These are phyloP conservation scores for Pseudogymnoascus sp. DNA, from an alignment of 2,329 filamentous ascomycete species.

Conservation along the genomic window DNA sequence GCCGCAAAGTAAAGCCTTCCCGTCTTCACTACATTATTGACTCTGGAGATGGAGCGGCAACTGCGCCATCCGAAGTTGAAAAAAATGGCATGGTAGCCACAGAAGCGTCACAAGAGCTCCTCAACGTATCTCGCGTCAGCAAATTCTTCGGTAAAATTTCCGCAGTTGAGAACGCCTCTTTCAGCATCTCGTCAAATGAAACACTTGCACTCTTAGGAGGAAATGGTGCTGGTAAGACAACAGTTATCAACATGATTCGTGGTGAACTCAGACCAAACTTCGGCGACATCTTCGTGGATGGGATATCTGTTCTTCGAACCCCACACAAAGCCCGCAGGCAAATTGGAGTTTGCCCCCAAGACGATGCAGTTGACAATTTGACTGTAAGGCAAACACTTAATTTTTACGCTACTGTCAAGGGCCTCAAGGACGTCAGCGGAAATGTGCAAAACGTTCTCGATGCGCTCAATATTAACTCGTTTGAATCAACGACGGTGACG, in stretches of 20 bases:
- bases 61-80: slow-evolving; percentile 19
- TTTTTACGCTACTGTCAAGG: slow-evolving; percentile 29
- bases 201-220: slow-evolving; percentile 59
- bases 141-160: slow-evolving; percentile 52
- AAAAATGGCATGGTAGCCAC: slow-evolving; percentile 28
- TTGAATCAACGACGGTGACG: slow-evolving; percentile 21
- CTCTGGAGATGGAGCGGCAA: slow-evolving; percentile 22
- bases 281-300: slow-evolving; percentile 55
- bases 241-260: slow-evolving; percentile 57
- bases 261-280: slow-evolving; percentile 50
- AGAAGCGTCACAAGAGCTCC: slow-evolving; percentile 29
- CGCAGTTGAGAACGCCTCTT: slow-evolving; percentile 57
- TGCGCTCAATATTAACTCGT: slow-evolving; percentile 22
- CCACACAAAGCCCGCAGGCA: slow-evolving; percentile 20
- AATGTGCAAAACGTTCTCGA: neutral
- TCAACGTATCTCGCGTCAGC: slow-evolving; percentile 56
- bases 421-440: slow-evolving; percentile 22
- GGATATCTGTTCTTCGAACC: slow-evolving; percentile 40
- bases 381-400: slow-evolving; percentile 29
- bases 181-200: slow-evolving; percentile 51
- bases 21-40: slow-evolving; percentile 23
- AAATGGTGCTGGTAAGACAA: slow-evolving; percentile 59
- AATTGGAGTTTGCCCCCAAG: slow-evolving; percentile 31
- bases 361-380: slow-evolving; percentile 30
- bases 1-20: slow-evolving; percentile 19